A percentile compares a stretch with the other conserved stretches of the same genome.
Conservation (phyloP, 176 grass and related monocot genomes). For the Oryza glumipatula region DNA sequence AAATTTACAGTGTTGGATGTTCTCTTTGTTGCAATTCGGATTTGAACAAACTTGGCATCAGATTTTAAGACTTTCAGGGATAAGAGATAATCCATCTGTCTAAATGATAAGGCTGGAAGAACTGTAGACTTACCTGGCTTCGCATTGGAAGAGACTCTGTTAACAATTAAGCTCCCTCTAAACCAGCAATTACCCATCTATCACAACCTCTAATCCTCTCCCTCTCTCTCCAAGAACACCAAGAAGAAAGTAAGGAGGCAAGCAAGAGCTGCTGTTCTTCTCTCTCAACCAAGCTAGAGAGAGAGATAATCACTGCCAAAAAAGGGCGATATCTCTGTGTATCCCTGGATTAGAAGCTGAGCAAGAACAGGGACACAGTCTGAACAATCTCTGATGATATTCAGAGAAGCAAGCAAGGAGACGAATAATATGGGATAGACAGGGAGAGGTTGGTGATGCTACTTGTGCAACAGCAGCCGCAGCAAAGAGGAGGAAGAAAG, state of each 20-base stretch:
- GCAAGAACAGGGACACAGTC: constrained; percentile 16
- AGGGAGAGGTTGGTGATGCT: background rate
- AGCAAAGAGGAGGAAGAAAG: constrained; percentile 25
- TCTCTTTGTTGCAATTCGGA: background rate
- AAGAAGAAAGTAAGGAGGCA: background rate
- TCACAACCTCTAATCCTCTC: background rate
- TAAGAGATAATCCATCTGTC: background rate
- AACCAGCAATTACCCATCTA: constrained; percentile 76
- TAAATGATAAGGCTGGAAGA: constrained; percentile 18
- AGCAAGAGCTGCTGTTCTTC: background rate
- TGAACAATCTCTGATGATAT: background rate
- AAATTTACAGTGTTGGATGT: background rate
- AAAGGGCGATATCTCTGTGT: background rate
- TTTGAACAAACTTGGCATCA: constrained; percentile 12
- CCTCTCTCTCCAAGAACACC: background rate
- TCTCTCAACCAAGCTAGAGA: background rate
- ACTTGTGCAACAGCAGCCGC: constrained; percentile 6
- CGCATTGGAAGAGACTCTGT: constrained; percentile 65
- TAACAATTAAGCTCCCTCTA: constrained; percentile 29
- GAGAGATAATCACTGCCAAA: background rate
- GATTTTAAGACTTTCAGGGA: background rate
- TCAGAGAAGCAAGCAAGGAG: background rate
- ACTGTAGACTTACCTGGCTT: constrained; percentile 59
- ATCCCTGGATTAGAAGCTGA: background rate
- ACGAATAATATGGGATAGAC: background rate